phyloP scores from a whole-genome alignment of 2,329 filamentous ascomycete species.

The Verticillium klebahnii region DNA sequence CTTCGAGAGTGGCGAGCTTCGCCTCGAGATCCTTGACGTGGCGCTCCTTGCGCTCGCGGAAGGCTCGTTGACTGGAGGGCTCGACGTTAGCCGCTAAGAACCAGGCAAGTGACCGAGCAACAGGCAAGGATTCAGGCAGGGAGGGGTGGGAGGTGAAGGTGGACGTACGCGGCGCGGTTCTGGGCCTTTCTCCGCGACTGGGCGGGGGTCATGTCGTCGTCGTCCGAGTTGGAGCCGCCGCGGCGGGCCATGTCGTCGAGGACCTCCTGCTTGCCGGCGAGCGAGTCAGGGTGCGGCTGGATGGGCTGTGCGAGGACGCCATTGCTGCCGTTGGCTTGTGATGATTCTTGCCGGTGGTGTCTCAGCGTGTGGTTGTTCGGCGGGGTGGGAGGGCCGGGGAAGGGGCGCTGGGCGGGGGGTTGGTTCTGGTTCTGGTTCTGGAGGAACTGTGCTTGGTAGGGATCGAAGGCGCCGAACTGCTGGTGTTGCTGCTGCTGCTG shows the following conservation, averaged over 20 bases:
- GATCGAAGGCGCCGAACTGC: constrained; percentile 44
- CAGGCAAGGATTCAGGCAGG: not conserved
- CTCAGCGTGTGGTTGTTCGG: constrained; percentile 29
- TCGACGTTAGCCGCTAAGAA: not conserved
- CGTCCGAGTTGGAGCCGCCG: constrained; percentile 48
- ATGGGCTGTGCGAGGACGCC: constrained; percentile 17
- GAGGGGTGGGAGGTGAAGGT: not conserved
- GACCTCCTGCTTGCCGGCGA: constrained; percentile 30
- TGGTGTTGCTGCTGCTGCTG: constrained; percentile 18
- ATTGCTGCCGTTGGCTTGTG: constrained; percentile 17
- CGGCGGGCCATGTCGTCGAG: constrained; percentile 28
- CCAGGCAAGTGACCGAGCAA: not conserved
- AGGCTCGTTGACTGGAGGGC: constrained; percentile 74
- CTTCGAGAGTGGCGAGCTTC: constrained; percentile 74
- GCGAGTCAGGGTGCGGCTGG: constrained; percentile 13
- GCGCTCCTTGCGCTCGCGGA: constrained; percentile 91
- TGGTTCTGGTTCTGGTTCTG: constrained; percentile 18
- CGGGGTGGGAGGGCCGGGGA: constrained; percentile 47
- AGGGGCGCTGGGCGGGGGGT: constrained; percentile 19
- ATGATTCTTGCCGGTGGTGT: constrained; percentile 16
- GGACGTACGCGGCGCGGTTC: constrained; percentile 56
- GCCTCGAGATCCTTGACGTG: constrained; percentile 91
- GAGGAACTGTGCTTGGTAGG: constrained; percentile 22
- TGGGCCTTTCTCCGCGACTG: constrained; percentile 57
- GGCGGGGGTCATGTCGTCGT: constrained; percentile 49